Conservation (phyloP, 2,329 filamentous ascomycete genomes). For the Boeremia exigua region DNA sequence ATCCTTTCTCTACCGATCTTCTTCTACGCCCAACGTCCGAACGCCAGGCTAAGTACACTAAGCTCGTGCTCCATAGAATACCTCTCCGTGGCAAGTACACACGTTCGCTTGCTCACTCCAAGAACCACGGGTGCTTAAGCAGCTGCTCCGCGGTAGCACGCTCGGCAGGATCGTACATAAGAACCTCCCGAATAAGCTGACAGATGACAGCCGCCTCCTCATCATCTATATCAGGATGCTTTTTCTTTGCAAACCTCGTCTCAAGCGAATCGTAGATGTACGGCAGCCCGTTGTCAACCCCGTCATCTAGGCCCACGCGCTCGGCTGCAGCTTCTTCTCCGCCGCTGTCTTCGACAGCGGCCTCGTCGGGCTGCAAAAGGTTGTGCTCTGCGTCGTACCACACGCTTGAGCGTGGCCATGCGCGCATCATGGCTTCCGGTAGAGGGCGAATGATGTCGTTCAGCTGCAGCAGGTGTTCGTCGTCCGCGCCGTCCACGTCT, state of each 20-base stretch:
- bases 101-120: neutral
- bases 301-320: neutral
- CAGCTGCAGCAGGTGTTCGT: constrained; percentile 38
- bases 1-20: no score
- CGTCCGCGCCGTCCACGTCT: constrained; percentile 22
- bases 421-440: constrained; percentile 29
- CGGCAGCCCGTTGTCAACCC: no score
- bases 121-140: constrained; percentile 41
- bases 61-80: no score
- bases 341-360: no score
- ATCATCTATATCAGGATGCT: constrained; percentile 21
- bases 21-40: no score
- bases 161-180: constrained; percentile 38
- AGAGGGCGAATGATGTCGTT: constrained; percentile 32
- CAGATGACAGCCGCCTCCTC: constrained; percentile 30
- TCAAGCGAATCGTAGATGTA: constrained; percentile 26
- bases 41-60: no score
- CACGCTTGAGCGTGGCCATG: constrained; percentile 33
- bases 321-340: neutral
- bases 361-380: neutral
- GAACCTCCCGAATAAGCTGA: constrained; percentile 34
- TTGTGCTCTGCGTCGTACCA: constrained; percentile 23
- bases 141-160: constrained; percentile 37
- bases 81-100: no score
- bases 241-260: constrained; percentile 28